Conservation (phyloP, 2,329 filamentous ascomycete species). For the Orbilia quercus region DNA sequence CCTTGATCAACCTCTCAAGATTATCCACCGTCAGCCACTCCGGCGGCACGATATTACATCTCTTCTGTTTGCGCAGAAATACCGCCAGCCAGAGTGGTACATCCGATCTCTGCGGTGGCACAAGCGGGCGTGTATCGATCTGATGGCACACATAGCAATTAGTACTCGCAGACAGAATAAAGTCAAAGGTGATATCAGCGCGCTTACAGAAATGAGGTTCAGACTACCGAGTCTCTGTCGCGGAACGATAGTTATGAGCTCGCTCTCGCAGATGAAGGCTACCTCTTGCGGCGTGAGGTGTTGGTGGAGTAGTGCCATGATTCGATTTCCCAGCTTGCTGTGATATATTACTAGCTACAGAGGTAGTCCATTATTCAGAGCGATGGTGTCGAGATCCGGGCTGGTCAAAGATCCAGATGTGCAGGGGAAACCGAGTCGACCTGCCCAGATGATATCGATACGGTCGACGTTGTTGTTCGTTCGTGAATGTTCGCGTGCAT, state of each 20-base stretch:
- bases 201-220: slow-evolving; percentile 83
- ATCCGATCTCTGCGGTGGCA: slow-evolving; percentile 81
- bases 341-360: slow-evolving; percentile 3
- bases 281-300: slow-evolving; percentile 77
- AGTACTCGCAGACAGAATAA: background rate
- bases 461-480: background rate
- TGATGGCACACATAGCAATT: slow-evolving; percentile 63
- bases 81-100: slow-evolving; percentile 94
- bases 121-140: slow-evolving; percentile 80
- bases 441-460: background rate
- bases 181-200: slow-evolving; percentile 58
- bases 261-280: slow-evolving; percentile 96
- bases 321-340: background rate
- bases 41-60: slow-evolving; percentile 91
- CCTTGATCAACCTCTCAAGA: slow-evolving; percentile 79
- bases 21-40: slow-evolving; percentile 85
- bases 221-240: slow-evolving; percentile 89
- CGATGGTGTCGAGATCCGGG: background rate
- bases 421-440: background rate
- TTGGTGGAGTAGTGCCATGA: slow-evolving; percentile 49
- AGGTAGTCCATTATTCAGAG: slow-evolving; percentile 28
- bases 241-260: slow-evolving; percentile 90
- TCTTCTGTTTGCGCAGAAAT: slow-evolving; percentile 90
- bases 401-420: background rate
- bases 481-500: slow-evolving; percentile 33